Percentiles rank a stretch among this genome's conserved stretches.
Evolutionary conservation across 306 rosid genomes (phyloP).

Genomic region (Gillenia trifoliata): DNA sequence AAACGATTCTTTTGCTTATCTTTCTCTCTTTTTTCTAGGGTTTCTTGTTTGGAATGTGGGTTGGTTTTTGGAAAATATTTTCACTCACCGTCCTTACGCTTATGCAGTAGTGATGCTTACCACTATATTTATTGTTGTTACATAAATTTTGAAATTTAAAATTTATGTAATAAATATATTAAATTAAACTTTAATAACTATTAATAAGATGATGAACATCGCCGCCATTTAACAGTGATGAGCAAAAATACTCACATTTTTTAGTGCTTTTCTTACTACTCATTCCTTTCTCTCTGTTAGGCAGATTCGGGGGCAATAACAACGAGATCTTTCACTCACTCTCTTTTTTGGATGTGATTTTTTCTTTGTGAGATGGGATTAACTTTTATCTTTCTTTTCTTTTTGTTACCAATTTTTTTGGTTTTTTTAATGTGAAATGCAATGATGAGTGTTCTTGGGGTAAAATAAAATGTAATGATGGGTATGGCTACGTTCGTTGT

Average conservation of each 20-base stretch:
- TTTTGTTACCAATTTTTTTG: not conserved
- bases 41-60: not conserved
- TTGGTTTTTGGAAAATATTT: not conserved
- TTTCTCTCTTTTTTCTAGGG: not conserved
- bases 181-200: no score
- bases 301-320: constrained; percentile 12
- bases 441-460: not conserved
- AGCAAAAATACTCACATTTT: no score
- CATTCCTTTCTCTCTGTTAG: not conserved
- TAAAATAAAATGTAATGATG: not conserved
- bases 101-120: no score
- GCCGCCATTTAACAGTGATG: not conserved
- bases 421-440: not conserved
- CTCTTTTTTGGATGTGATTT: not conserved
- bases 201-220: no score
- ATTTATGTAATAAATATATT: no score
- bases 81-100: no score
- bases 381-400: no score
- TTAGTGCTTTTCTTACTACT: not conserved
- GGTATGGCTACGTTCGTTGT: not conserved
- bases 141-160: no score
- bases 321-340: constrained; percentile 11
- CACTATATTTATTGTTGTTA: no score
- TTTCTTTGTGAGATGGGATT: not conserved
- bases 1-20: not conserved